Conservation (phyloP, 345 rosid genomes). For the Bruguiera parviflora region DNA sequence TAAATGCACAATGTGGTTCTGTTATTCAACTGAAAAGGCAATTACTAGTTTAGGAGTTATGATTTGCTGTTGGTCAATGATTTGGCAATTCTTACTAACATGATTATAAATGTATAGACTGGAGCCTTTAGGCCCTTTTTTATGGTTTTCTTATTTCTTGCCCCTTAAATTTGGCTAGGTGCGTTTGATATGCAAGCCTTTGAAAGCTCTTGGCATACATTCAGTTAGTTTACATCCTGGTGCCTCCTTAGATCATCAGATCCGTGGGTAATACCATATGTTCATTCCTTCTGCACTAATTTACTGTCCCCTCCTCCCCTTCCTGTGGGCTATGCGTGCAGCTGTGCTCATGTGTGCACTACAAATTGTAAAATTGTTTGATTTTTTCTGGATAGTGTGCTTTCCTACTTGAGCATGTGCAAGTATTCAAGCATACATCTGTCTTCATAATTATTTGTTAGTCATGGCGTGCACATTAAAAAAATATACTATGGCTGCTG, state of each 20-base stretch:
- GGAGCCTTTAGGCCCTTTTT: neutral
- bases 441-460: neutral
- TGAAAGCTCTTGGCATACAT: slow-evolving; percentile 81
- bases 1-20: neutral
- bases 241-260: slow-evolving; percentile 73
- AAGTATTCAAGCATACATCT: neutral
- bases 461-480: neutral
- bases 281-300: slow-evolving; percentile 1
- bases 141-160: neutral
- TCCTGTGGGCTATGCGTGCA: neutral
- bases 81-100: neutral
- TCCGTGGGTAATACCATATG: slow-evolving; percentile 53
- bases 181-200: slow-evolving; percentile 68
- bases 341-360: neutral
- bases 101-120: neutral
- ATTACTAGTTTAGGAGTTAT: neutral
- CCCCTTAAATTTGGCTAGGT: slow-evolving; percentile 42
- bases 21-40: neutral
- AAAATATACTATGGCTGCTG: neutral
- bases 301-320: neutral
- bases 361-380: neutral
- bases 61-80: neutral
- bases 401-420: neutral
- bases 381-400: neutral
- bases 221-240: slow-evolving; percentile 81